Percentiles rank a stretch among this genome's conserved stretches.
phyloP scores from a whole-genome alignment of 306 rosid species.

The Medicago ruthenica region DNA sequence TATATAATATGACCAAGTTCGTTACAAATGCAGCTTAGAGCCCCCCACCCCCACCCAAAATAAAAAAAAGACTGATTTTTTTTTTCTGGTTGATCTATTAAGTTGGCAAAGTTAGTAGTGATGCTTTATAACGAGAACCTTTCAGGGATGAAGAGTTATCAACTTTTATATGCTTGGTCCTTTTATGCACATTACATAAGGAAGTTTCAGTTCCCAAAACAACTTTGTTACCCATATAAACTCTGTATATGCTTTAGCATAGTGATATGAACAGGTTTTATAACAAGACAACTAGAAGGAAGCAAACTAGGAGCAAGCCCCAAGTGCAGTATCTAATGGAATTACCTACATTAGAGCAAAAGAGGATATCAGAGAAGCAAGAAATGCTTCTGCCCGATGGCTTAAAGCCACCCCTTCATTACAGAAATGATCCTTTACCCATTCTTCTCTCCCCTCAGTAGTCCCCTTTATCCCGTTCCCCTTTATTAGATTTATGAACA shows the following conservation, averaged over 20 bases:
- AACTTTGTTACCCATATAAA: neutral
- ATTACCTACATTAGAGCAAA: neutral
- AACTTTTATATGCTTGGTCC: conserved; percentile 19
- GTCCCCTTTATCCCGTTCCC: conserved; percentile 4
- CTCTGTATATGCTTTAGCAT: conserved; percentile 1
- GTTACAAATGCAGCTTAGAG: neutral
- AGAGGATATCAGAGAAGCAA: neutral
- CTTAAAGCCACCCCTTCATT: neutral
- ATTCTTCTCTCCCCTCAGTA: conserved; percentile 4
- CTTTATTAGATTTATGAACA: too few relatives aligned
- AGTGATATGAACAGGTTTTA: conserved; percentile 3
- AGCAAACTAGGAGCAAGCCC: neutral
- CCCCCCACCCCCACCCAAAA: neutral
- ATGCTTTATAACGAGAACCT: neutral
- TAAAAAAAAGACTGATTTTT: neutral
- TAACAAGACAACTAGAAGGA: neutral
- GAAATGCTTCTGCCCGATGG: neutral
- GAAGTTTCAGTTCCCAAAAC: conserved; percentile 16
- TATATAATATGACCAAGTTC: neutral
- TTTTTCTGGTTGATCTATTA: neutral
- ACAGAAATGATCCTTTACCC: neutral
- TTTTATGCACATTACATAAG: neutral
- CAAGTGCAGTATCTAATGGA: neutral
- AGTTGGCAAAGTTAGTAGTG: conserved; percentile 1
- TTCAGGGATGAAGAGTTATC: neutral